phyloP scores from a whole-genome alignment of 371 early-diverging fungal species.

The Syncephalis fuscata region DNA sequence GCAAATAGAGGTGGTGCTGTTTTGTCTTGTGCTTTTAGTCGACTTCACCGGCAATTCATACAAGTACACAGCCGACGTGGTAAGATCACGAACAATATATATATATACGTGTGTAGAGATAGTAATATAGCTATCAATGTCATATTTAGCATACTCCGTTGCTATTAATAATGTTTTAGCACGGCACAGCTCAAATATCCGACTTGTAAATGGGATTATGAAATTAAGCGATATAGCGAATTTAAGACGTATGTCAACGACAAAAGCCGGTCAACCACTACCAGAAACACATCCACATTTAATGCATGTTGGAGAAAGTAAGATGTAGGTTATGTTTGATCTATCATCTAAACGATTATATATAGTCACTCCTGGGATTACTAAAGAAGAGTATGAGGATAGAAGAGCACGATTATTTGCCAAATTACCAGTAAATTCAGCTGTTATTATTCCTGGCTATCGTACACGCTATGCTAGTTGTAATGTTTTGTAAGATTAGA shows the following conservation, averaged over 20 bases:
- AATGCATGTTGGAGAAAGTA: constrained; percentile 52
- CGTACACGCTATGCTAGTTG: constrained; percentile 72
- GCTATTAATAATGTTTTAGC: no score
- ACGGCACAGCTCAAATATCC: no score
- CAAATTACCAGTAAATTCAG: constrained; percentile 37
- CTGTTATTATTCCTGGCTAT: constrained; percentile 59
- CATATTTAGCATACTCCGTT: neutral
- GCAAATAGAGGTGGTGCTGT: neutral
- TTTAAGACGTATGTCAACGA: neutral
- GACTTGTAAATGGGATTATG: no score
- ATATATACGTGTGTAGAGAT: neutral
- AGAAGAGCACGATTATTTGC: constrained; percentile 50
- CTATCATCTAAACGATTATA: neutral
- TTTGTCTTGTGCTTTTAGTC: neutral
- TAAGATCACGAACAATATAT: neutral
- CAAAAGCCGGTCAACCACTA: constrained; percentile 51
- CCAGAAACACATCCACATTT: constrained; percentile 66
- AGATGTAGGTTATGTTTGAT: constrained; percentile 1
- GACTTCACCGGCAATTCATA: no score
- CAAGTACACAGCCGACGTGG: no score
- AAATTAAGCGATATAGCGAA: no score
- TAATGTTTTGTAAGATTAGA: constrained; percentile 56
- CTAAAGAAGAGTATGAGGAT: constrained; percentile 47
- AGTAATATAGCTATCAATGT: neutral
- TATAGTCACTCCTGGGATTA: constrained; percentile 65